Conservation (phyloP, 768 basidiomycete genomes). For the Leccinum incarnatum region DNA sequence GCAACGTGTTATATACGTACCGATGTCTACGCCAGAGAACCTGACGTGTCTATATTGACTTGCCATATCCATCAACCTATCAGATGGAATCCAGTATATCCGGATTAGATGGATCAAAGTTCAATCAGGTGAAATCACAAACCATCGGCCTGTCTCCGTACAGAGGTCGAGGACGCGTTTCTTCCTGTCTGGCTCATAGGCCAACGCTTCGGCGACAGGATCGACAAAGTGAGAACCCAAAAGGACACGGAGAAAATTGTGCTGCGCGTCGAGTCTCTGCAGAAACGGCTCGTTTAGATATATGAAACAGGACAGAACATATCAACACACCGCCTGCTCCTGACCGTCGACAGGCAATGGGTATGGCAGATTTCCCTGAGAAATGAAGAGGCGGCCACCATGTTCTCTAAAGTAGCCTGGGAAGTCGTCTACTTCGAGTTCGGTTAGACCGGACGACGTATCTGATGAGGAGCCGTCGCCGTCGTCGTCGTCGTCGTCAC, state of each 20-base stretch:
- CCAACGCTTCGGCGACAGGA: conserved; percentile 55
- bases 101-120: conserved; percentile 18
- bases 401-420: conserved; percentile 57
- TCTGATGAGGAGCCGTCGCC: conserved; percentile 41
- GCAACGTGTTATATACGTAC: conserved; percentile 39
- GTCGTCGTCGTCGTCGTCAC: conserved; percentile 26
- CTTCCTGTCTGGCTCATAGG: conserved; percentile 36
- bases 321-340: conserved; percentile 59
- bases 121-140: conserved; percentile 26
- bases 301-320: background rate
- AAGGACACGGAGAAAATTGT: conserved; percentile 47
- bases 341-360: conserved; percentile 68
- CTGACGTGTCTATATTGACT: conserved; percentile 56
- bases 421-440: conserved; percentile 53
- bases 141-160: conserved; percentile 76
- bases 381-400: conserved; percentile 64
- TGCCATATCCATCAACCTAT: conserved; percentile 77
- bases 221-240: conserved; percentile 59
- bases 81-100: conserved; percentile 9
- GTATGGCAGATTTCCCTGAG: conserved; percentile 60
- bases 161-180: conserved; percentile 68
- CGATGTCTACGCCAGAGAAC: conserved; percentile 75
- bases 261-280: conserved; percentile 54
- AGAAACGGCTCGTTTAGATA: background rate
- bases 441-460: conserved; percentile 41